These are phyloP conservation scores for Eudorina sp. DNA, from an alignment of 139 green algal genomes.

Conservation along the genomic window DNA sequence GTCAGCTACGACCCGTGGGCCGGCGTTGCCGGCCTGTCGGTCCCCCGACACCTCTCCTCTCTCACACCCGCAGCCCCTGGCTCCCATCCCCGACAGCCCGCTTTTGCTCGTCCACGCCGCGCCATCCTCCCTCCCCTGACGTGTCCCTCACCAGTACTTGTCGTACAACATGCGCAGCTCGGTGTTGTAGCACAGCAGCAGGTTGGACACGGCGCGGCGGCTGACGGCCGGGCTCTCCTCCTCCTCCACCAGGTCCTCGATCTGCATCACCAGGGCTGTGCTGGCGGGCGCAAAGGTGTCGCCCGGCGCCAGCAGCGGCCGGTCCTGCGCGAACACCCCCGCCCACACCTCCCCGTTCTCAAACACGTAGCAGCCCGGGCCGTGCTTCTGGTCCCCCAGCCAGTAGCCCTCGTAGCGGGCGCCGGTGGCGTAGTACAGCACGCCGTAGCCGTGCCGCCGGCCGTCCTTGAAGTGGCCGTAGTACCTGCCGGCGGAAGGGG, in stretches of 20 bases:
- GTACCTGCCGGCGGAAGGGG: constrained; percentile 63
- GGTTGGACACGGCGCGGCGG: constrained; percentile 56
- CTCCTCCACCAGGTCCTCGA: constrained; percentile 72
- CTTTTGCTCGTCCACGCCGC: no score
- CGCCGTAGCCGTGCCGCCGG: constrained; percentile 67
- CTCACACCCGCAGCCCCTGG: no score
- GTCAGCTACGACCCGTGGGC: no score
- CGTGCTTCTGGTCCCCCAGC: constrained; percentile 60
- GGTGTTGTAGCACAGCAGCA: constrained; percentile 73
- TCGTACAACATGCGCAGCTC: constrained; percentile 80
- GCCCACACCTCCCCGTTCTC: constrained; percentile 66
- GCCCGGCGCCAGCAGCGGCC: constrained; percentile 55
- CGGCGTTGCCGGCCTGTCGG: no score
- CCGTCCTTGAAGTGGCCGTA: constrained; percentile 73
- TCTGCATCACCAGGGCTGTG: constrained; percentile 48
- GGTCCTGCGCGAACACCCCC: constrained; percentile 70
- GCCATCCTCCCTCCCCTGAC: no score
- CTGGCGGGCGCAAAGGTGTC: constrained; percentile 54
- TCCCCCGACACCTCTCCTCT: no score
- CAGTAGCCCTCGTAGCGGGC: constrained; percentile 63
- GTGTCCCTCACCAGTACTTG: constrained; percentile 72
- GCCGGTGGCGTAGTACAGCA: constrained; percentile 77
- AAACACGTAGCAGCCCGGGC: constrained; percentile 59
- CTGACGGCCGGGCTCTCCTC: constrained; percentile 43
- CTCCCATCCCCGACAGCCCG: no score